Evolutionary conservation across 2,329 filamentous ascomycete genomes (phyloP).

Genomic region (Trichoderma pleuroti): DNA sequence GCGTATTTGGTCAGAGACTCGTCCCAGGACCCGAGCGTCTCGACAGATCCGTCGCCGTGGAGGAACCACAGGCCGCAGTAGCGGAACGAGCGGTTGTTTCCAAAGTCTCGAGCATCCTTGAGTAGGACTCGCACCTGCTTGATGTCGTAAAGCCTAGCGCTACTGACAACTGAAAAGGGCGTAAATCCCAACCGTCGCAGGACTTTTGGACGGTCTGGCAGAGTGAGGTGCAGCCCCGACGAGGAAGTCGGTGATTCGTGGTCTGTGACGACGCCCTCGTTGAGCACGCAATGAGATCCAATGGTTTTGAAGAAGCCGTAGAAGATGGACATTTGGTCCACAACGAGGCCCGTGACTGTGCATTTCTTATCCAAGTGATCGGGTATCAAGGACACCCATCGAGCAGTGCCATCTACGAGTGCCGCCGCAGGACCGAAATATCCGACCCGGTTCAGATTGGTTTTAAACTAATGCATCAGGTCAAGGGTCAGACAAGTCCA

Average conservation of each 20-base stretch:
- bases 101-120: neutral
- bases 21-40: neutral
- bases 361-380: neutral
- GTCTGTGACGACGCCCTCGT: neutral
- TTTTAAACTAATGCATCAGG: neutral
- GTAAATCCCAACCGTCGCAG: neutral
- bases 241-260: neutral
- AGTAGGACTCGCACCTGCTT: neutral
- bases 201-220: neutral
- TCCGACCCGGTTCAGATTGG: neutral
- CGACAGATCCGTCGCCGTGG: neutral
- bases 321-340: neutral
- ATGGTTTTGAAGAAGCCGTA: neutral
- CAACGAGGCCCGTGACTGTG: neutral
- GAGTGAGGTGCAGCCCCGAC: neutral
- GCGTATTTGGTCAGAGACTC: neutral
- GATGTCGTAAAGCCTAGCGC: neutral
- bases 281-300: neutral
- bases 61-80: neutral
- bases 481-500: neutral
- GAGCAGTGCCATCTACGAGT: neutral
- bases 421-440: neutral
- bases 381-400: neutral
- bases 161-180: neutral
- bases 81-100: neutral